These are phyloP conservation scores for Canariomyces notabilis DNA, from an alignment of 2,329 filamentous ascomycete species.

Conservation along the genomic window DNA sequence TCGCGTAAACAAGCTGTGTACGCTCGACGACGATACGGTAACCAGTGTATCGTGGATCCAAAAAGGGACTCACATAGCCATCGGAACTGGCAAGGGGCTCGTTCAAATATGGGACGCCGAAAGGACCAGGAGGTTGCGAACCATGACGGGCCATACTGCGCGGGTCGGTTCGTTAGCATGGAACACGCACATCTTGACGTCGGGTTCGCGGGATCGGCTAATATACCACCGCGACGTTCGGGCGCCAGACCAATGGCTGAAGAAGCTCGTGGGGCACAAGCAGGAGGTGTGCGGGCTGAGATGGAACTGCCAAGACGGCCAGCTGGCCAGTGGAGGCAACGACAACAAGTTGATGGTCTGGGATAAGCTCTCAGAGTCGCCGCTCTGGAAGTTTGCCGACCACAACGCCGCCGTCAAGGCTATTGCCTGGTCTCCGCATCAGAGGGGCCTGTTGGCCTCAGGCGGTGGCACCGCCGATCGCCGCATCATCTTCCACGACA, in stretches of 20 bases:
- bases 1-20: constrained; percentile 88
- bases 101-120: constrained; percentile 98
- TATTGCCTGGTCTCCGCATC: constrained; percentile 96
- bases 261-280: constrained; percentile 87
- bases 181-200: constrained; percentile 97
- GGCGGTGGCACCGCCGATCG: constrained; percentile 94
- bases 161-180: constrained; percentile 91
- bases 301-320: constrained; percentile 95
- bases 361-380: constrained; percentile 91
- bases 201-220: constrained; percentile 84
- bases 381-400: constrained; percentile 88
- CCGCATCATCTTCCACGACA: constrained; percentile 98
- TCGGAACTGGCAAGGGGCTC: constrained; percentile 88
- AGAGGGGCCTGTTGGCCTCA: constrained; percentile 87
- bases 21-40: constrained; percentile 85
- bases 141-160: constrained; percentile 94
- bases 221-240: constrained; percentile 97
- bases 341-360: constrained; percentile 99
- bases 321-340: constrained; percentile 92
- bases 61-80: constrained; percentile 89
- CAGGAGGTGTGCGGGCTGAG: constrained; percentile 95
- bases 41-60: constrained; percentile 99
- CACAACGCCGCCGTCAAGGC: constrained; percentile 96
- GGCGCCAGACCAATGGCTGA: constrained; percentile 82
- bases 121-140: constrained; percentile 74